Evolutionary conservation across 768 basidiomycete species (phyloP).

Genomic region (Trametes coccinea): DNA sequence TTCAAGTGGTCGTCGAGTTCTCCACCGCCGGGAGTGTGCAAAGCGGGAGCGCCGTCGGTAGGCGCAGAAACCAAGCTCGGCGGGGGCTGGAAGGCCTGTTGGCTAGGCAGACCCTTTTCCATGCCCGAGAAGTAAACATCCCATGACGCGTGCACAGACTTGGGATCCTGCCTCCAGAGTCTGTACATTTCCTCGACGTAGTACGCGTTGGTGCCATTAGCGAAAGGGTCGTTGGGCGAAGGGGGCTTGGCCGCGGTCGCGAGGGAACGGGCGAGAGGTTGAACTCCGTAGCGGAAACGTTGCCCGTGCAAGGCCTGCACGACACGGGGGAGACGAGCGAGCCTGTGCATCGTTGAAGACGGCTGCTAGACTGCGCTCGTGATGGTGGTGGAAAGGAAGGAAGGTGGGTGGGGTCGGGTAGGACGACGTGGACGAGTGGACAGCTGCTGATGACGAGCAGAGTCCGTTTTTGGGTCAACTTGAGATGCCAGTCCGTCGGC

Average conservation of each 20-base stretch:
- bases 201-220: conserved; percentile 92
- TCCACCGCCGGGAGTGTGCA: conserved; percentile 47
- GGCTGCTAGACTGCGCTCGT: conserved; percentile 18
- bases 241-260: conserved; percentile 54
- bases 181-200: conserved; percentile 98
- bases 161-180: conserved; percentile 87
- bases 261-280: conserved; percentile 34
- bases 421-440: conserved; percentile 15
- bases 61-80: conserved; percentile 75
- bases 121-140: conserved; percentile 91
- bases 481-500: conserved; percentile 3
- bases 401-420: conserved; percentile 4
- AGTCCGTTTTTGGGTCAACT: conserved; percentile 14
- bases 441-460: conserved; percentile 19
- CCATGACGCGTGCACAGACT: conserved; percentile 94
- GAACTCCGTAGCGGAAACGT: conserved; percentile 22
- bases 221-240: conserved; percentile 83
- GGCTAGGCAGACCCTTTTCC: conserved; percentile 79
- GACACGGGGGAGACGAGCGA: conserved; percentile 24
- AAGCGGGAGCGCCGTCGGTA: conserved; percentile 29
- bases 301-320: conserved; percentile 20
- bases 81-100: conserved; percentile 83
- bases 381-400: conserved; percentile 10
- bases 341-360: conserved; percentile 20
- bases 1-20: conserved; percentile 94